phyloP scores from a whole-genome alignment of 805 yeast species.

The Candida tallmaniae region DNA sequence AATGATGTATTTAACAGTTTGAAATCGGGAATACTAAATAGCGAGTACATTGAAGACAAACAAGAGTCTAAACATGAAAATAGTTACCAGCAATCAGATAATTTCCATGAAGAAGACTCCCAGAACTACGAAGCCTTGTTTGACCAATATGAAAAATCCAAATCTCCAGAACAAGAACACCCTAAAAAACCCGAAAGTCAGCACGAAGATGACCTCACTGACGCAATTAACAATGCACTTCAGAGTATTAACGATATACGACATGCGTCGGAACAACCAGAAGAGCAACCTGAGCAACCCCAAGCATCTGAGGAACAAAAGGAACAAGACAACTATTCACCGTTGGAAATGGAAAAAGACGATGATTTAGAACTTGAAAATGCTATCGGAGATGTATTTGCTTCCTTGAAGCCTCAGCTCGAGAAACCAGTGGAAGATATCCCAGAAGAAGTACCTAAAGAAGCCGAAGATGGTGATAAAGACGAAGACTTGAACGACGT shows the following conservation, averaged over 20 bases:
- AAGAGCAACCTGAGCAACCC: not conserved
- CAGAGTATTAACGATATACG: conserved; percentile 12
- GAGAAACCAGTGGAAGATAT: conserved; percentile 1
- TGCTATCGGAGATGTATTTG: conserved; percentile 39
- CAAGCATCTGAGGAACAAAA: not conserved
- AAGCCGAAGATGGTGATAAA: conserved; percentile 10
- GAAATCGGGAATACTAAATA: not conserved
- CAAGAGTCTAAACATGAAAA: not conserved
- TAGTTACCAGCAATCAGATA: not conserved
- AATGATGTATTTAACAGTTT: conserved; percentile 22
- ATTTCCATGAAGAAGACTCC: not conserved
- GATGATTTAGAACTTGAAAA: conserved; percentile 25
- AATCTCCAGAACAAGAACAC: not conserved
- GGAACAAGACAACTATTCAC: conserved; percentile 8
- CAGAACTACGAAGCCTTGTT: not conserved
- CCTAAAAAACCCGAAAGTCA: not conserved
- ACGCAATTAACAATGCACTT: conserved; percentile 12
- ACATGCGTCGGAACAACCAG: conserved; percentile 1
- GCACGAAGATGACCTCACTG: conserved; percentile 11
- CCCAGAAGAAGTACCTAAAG: conserved; percentile 1
- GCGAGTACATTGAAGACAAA: not conserved
- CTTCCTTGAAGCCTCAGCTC: conserved; percentile 11
- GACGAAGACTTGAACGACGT: conserved; percentile 18
- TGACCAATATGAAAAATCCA: not conserved
- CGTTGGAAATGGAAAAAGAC: conserved; percentile 12